These are phyloP conservation scores for Thoreauomyces humboldtii DNA, from an alignment of 192 early-diverging fungal species.

Conservation along the genomic window DNA sequence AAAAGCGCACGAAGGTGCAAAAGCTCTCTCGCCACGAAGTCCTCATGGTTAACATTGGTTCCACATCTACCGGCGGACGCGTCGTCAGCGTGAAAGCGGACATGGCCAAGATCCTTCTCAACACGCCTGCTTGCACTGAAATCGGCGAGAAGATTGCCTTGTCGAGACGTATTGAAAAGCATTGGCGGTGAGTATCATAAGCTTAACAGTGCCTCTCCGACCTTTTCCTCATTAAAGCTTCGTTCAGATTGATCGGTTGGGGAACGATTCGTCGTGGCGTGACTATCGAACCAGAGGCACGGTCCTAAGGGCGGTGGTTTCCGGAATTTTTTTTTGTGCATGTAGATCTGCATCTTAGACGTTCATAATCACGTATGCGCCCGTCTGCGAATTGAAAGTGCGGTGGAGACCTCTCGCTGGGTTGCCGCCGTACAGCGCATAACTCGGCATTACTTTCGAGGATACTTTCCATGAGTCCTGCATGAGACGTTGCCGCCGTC, in stretches of 20 bases:
- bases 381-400: too few species aligned
- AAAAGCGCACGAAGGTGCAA: constrained; percentile 95
- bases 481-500: too few species aligned
- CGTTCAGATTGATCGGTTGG: constrained; percentile 91
- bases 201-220: too few species aligned
- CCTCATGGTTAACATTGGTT: constrained; percentile 95
- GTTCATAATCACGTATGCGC: too few species aligned
- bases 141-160: constrained; percentile 94
- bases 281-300: constrained; percentile 58
- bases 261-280: constrained; percentile 88
- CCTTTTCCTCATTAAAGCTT: constrained; percentile 8
- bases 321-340: too few species aligned
- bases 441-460: too few species aligned
- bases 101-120: constrained; percentile 91
- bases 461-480: too few species aligned
- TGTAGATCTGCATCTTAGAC: too few species aligned
- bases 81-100: constrained; percentile 92
- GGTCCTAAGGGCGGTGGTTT: too few species aligned
- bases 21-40: constrained; percentile 93
- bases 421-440: too few species aligned
- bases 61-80: constrained; percentile 89
- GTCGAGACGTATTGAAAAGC: constrained; percentile 92
- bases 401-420: too few species aligned
- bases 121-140: constrained; percentile 91
- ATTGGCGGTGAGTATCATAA: constrained; percentile 91